Conservation (phyloP, 2,329 filamentous ascomycete genomes). For the Tolypocladium paradoxum region DNA sequence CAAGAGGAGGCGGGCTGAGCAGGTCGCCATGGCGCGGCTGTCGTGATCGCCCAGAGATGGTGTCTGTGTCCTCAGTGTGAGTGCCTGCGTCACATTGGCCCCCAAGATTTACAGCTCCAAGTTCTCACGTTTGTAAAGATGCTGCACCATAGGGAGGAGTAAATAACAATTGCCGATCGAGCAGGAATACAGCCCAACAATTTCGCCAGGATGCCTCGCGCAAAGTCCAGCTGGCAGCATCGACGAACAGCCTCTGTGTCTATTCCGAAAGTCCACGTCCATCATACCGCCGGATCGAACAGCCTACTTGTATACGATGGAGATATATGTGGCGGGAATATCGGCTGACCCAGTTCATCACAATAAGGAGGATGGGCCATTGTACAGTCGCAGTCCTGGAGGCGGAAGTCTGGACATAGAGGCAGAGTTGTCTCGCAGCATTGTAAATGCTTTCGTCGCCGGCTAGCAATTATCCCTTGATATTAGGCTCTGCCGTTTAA, state of each 20-base stretch:
- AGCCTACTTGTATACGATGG: conserved; percentile 8
- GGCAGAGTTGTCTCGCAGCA: conserved; percentile 4
- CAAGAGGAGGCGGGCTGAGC: conserved; percentile 6
- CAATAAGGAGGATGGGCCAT: conserved; percentile 5
- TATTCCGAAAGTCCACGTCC: conserved; percentile 5
- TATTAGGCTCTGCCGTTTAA: too few species aligned
- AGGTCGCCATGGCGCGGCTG: conserved; percentile 3
- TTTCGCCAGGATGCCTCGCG: conserved; percentile 10
- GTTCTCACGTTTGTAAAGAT: too few species aligned
- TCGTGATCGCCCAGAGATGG: too few species aligned
- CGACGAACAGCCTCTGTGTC: conserved; percentile 5
- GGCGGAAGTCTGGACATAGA: conserved; percentile 6
- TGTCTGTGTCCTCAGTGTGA: too few species aligned
- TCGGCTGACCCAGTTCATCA: conserved; percentile 1
- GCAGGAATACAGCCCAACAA: conserved; percentile 11
- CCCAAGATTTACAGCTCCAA: too few species aligned
- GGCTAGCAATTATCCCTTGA: too few species aligned
- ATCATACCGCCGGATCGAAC: conserved; percentile 9
- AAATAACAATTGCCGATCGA: conserved; percentile 6
- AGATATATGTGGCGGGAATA: conserved; percentile 9
- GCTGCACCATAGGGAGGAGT: too few species aligned
- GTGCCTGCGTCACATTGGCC: too few species aligned
- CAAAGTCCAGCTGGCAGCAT: conserved; percentile 7
- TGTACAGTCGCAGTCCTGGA: conserved; percentile 7
- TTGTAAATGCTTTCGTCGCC: background rate